phyloP scores from a whole-genome alignment of 2,329 filamentous ascomycete genomes.

The Trichoderma koningiopsis region DNA sequence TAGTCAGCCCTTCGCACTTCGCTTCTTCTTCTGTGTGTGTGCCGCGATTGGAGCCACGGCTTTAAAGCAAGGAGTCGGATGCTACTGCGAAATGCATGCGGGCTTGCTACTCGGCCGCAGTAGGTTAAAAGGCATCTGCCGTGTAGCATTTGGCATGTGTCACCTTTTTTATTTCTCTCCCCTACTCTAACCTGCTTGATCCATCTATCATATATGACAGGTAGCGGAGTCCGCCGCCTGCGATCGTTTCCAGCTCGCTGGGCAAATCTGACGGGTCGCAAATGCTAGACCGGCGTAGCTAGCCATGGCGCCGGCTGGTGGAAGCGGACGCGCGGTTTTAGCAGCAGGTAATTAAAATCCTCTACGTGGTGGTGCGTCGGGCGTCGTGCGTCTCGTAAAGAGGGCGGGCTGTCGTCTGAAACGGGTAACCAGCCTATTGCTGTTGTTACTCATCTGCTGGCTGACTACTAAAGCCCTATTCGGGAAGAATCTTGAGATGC shows the following conservation, averaged over 20 bases:
- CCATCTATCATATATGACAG: conserved; percentile 22
- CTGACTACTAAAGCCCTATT: neutral
- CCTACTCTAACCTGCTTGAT: neutral
- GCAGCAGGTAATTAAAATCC: neutral
- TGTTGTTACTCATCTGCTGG: neutral
- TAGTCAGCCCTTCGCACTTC: neutral
- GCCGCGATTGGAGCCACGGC: neutral
- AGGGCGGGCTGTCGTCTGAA: neutral
- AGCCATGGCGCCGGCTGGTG: conserved; percentile 18
- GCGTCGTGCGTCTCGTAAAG: neutral
- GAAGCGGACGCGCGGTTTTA: neutral
- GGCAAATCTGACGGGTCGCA: conserved; percentile 14
- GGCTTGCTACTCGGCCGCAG: neutral
- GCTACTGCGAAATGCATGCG: neutral
- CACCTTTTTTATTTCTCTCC: neutral
- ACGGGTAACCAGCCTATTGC: neutral
- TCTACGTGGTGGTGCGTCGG: neutral
- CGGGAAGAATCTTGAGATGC: neutral
- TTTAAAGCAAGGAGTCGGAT: neutral
- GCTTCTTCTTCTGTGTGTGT: neutral
- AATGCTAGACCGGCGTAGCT: neutral
- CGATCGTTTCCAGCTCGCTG: conserved; percentile 22
- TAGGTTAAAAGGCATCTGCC: neutral
- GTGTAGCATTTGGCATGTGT: neutral
- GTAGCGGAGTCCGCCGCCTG: conserved; percentile 4